Conservation (phyloP, 2,329 filamentous ascomycete genomes). For the Diaporthe vexans region DNA sequence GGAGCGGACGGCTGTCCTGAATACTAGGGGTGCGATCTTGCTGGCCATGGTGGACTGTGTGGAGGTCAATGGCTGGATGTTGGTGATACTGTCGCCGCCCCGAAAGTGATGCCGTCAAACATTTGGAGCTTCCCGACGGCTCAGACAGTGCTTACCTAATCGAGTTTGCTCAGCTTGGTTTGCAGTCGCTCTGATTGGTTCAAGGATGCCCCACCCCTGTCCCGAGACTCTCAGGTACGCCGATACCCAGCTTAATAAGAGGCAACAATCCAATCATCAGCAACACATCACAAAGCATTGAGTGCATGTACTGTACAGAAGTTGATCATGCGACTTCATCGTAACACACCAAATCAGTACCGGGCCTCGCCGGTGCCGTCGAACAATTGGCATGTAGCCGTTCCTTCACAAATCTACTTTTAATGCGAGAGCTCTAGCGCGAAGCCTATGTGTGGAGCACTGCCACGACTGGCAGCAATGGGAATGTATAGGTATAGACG, state of each 20-base stretch:
- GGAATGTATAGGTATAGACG: too few relatives aligned
- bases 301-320: too few relatives aligned
- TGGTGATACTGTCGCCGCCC: conserved; percentile 7
- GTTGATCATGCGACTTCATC: too few relatives aligned
- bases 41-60: conserved; percentile 77
- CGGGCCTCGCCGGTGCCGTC: too few relatives aligned
- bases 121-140: conserved; percentile 31
- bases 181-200: not conserved
- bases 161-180: conserved; percentile 20
- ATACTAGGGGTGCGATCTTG: conserved; percentile 80
- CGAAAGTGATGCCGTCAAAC: conserved; percentile 33
- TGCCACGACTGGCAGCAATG: too few relatives aligned
- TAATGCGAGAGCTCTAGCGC: too few relatives aligned
- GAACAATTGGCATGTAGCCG: too few relatives aligned
- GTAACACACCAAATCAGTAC: too few relatives aligned
- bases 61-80: conserved; percentile 45
- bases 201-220: too few relatives aligned
- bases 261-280: not conserved
- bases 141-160: conserved; percentile 25
- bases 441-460: too few relatives aligned
- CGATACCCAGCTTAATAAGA: conserved; percentile 1
- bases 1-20: conserved; percentile 78
- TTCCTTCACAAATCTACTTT: too few relatives aligned
- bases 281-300: not conserved
- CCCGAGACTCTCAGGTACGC: not conserved